Evolutionary conservation across 768 basidiomycete species (phyloP).

Genomic region (Boletus rubroflammeus): DNA sequence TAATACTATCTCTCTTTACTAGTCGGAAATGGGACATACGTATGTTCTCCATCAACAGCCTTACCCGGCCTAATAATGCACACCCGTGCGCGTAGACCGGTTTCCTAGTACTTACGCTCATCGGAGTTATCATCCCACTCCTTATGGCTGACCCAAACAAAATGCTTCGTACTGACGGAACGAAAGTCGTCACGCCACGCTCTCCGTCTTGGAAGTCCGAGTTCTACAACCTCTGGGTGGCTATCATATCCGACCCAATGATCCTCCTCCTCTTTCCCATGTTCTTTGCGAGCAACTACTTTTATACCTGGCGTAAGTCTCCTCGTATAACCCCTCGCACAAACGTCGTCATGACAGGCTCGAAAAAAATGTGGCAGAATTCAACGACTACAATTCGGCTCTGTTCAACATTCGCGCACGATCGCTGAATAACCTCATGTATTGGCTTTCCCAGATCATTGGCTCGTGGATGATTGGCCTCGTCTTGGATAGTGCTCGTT

Average conservation of each 20-base stretch:
- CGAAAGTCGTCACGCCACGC: slow-evolving; percentile 55
- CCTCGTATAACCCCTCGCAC: slow-evolving; percentile 2
- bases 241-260: slow-evolving; percentile 63
- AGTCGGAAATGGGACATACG: slow-evolving; percentile 73
- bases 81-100: slow-evolving; percentile 13
- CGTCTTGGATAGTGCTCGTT: slow-evolving; percentile 52
- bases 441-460: slow-evolving; percentile 73
- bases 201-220: slow-evolving; percentile 76
- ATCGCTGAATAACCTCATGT: slow-evolving; percentile 72
- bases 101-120: slow-evolving; percentile 64
- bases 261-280: slow-evolving; percentile 77
- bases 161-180: slow-evolving; percentile 73
- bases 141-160: slow-evolving; percentile 68
- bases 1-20: neutral
- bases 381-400: slow-evolving; percentile 72
- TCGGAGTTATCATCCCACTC: slow-evolving; percentile 62
- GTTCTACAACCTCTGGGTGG: slow-evolving; percentile 62
- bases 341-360: neutral
- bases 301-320: slow-evolving; percentile 70
- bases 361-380: slow-evolving; percentile 41
- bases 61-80: neutral
- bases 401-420: slow-evolving; percentile 75
- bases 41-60: slow-evolving; percentile 31
- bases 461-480: slow-evolving; percentile 68
- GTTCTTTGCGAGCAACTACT: slow-evolving; percentile 81